Evolutionary conservation across 108 stramenopile genomes (phyloP), one percentile per base, ranked within the genome.

Genomic region (Stephanodiscus triporus): DNA sequence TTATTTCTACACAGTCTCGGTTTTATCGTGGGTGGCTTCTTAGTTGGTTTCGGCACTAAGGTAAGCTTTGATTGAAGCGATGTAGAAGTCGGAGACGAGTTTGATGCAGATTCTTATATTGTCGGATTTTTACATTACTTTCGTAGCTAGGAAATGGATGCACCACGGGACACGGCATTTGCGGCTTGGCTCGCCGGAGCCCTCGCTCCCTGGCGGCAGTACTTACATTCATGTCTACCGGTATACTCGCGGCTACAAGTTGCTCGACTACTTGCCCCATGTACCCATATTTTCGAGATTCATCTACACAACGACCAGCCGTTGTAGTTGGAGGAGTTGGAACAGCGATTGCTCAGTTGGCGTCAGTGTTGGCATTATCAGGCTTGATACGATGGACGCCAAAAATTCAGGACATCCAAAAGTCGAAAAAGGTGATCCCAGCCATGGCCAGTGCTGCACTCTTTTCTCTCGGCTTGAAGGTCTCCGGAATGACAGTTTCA

Each of bases 101-200:
- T 16, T 47, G 32, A 29, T 20, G 11, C 17, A 32, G 22, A n/a
- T 27, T 3, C 54, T 36, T 0, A n/a, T 26, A 26, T 49, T 56
- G 32, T 38, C 14, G 19, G 9, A 17, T 56, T 34, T 29, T 54
- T 40, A 4, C 37, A 26, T 40, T 9, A 1, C 34, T 9, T 51
- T 27, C 10, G 24, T 34, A 79, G 61, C 73, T 90, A 26, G 85
- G 89, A 9, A 93, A 90, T 66, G 92, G 89, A 20, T 93, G 89
- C 62, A 91, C 92, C 9, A 75, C 88, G 9, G 90, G 88, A 10
- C 88, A 88, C 63, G 88, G 89, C 37, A 84, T 96, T 55, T 94
- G 95, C 67, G 97, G 97, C 27, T 40, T 97, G 49, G 87, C 89
- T 45, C 88, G 96, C 17, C 47, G 85, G 19, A 92, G 91, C 61